Evolutionary conservation across 179 eudicot genomes (phyloP), one percentile per base, ranked within the genome.

Genomic region (Beta corolliflora): DNA sequence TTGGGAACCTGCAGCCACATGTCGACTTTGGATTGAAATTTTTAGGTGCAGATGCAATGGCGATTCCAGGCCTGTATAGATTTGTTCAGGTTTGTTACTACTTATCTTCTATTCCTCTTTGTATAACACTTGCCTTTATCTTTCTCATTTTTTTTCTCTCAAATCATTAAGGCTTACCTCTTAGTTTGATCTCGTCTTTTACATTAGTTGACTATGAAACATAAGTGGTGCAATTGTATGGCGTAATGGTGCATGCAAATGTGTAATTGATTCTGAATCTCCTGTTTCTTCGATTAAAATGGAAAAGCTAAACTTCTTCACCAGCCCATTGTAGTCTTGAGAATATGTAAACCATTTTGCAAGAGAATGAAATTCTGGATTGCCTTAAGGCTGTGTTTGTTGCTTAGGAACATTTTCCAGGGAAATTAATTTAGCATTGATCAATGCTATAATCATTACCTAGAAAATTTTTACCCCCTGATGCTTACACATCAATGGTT

Each of bases 11-110:
- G 89, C 92, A 95, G 98, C 98, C 97, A 52, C 94, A 92, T 84
- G 97, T 95, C 61, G 98, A 95, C 81, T 95, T 95, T 77, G 98
- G 98, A 77, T 87, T 95, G 41, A 95, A 90, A 85, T 80, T 95
- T 76, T 82, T 87, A 4, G 98, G 98, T 80, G 97, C 97, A 73
- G 98, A 95, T 87, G 92, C 95, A 76, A 95, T 95, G 97, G 90
- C 98, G 45, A 90, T 95, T 84, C 98, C 98, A 77, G 98, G 97
- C 58, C 83, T 93, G 69, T 93, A 95, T 83, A 87, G 94, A 81
- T 88, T 91, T 64, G 97, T 88, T 81, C 90, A 88, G 90, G 90
- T 88, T 64, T 72, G 61, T 70, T 48, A 48, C 52, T 71, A 54
- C 79, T 73, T 44, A 11, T 68, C 41, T 60, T 56, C 56, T 36